Evolutionary conservation across 2,329 filamentous ascomycete species (phyloP).

Genomic region (Aspergillus sp.): DNA sequence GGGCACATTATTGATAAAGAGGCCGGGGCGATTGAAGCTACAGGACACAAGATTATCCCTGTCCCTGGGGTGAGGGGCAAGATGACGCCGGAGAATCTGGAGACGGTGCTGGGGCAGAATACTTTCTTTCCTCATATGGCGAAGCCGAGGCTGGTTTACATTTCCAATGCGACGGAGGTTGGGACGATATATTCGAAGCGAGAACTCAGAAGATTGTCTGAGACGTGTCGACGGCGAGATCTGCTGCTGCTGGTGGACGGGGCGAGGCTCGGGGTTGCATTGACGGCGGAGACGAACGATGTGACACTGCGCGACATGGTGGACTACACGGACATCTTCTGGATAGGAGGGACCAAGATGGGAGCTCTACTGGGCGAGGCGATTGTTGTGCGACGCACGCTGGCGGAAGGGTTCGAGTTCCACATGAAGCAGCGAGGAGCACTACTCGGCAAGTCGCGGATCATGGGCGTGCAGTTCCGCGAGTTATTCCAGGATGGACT

Average conservation of each 20-base stretch:
- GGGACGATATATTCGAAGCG: constrained; percentile 50
- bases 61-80: constrained; percentile 50
- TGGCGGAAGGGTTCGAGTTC: constrained; percentile 51
- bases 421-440: constrained; percentile 55
- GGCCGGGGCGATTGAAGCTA: constrained; percentile 53
- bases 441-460: constrained; percentile 51
- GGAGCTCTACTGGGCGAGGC: constrained; percentile 53
- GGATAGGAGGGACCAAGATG: constrained; percentile 56
- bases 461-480: constrained; percentile 52
- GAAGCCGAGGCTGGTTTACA: constrained; percentile 52
- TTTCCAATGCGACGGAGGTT: constrained; percentile 54
- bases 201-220: constrained; percentile 46
- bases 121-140: constrained; percentile 55
- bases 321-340: constrained; percentile 53
- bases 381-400: constrained; percentile 47
- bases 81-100: constrained; percentile 45
- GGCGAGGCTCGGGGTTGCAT: constrained; percentile 46
- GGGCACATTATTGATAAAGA: constrained; percentile 53
- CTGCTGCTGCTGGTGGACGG: constrained; percentile 52
- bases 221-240: constrained; percentile 41
- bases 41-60: constrained; percentile 54
- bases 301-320: constrained; percentile 47
- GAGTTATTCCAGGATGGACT: constrained; percentile 49
- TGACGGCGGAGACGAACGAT: constrained; percentile 46
- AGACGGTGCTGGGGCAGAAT: constrained; percentile 47